Percentiles rank a stretch among this genome's conserved stretches.
These are phyloP conservation scores for Albophoma yamanashiensis DNA, from an alignment of 2,329 filamentous ascomycete species.

Conservation along the genomic window DNA sequence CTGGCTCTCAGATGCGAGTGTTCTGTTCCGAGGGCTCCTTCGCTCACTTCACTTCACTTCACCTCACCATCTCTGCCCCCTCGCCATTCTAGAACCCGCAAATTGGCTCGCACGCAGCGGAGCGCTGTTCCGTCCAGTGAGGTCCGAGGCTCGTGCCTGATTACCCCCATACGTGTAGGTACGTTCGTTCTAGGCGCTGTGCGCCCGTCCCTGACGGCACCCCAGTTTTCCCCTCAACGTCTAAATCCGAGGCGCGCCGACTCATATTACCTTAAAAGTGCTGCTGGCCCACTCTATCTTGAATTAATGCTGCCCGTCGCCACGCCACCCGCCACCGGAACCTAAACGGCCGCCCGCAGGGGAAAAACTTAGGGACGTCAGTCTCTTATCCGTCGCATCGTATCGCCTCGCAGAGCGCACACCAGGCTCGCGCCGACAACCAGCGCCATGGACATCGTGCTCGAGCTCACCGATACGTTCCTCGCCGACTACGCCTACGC, in stretches of 20 bases:
- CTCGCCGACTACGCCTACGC: conserved; percentile 74
- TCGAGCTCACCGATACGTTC: conserved; percentile 76
- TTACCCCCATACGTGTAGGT: too few species aligned
- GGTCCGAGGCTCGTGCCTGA: neutral
- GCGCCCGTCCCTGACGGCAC: neutral
- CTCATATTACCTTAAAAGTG: neutral
- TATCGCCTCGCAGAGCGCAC: neutral
- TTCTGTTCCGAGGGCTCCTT: too few species aligned
- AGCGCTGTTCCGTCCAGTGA: neutral
- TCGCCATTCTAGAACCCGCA: neutral
- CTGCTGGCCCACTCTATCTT: neutral
- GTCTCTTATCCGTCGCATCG: neutral
- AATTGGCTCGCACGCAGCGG: neutral
- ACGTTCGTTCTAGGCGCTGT: too few species aligned
- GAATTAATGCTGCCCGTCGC: neutral
- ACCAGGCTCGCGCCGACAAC: neutral
- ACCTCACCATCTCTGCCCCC: too few species aligned
- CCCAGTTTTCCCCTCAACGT: neutral
- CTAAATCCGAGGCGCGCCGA: neutral
- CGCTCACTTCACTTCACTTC: too few species aligned
- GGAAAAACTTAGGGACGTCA: neutral
- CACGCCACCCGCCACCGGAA: neutral
- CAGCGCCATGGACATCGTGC: conserved; percentile 75
- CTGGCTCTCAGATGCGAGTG: neutral
- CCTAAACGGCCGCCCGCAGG: neutral